Evolutionary conservation across 139 green algal species (phyloP), one percentile per base, ranked within the genome.

Genomic region (Coccomyxa sp.): DNA sequence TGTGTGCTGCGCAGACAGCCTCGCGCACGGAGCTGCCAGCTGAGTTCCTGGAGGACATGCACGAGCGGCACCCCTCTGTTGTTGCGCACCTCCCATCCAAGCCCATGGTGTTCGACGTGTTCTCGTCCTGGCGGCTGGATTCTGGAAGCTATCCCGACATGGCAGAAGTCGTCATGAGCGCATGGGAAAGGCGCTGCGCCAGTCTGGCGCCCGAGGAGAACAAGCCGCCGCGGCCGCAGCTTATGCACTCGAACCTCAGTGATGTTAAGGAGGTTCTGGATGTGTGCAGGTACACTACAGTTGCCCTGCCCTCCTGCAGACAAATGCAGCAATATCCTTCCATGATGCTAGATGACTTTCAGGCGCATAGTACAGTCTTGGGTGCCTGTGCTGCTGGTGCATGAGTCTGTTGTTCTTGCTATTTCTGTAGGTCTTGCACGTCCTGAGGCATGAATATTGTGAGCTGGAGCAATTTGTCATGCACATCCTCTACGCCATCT

Each of bases 181-280:
- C 84, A 1, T 92, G 87, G 88, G 79, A 90, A 75, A 8, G 29
- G 58, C 81, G 89, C 7, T 87, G 82, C 70, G 24, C 0, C 24
- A 33, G 36, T 35, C 44, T 58, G 9, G 40, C 9, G 12, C 79
- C 58, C 29, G 70, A 68, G 6, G 74, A 79, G 0, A 35, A n/a
- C 29, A 27, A 41, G 2, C 79, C 80, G 58, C 82, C 81, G 2
- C 74, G 37, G 39, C 87, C 87, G 7, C 9, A 38, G 40, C 81
- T 94, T 31, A 91, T 94, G 79, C 84, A 93, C 82, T 86, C 77
- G 79, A 91, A 93, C 40, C 83, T 93, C 29, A 80, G 74, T 37
- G 74, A 38, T 31, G 79, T 88, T 35, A 44, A 87, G 27, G 29
- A 81, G 18, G 58, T 82, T 31, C 14, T 79, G 39, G 39, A 79